Conservation (phyloP, 305 asterid genomes). For the Ajuga reptans region DNA sequence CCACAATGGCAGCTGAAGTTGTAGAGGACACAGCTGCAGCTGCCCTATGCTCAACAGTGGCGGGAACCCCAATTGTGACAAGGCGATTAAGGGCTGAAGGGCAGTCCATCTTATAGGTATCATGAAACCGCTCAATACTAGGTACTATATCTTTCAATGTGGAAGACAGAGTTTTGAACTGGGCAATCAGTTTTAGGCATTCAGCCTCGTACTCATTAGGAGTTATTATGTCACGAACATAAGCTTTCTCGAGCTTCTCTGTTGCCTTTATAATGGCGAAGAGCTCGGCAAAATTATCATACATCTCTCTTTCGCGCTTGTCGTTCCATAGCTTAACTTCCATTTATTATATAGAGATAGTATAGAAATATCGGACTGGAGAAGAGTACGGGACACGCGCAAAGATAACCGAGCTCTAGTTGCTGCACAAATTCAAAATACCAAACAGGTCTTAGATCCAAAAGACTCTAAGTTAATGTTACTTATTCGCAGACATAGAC, state of each 20-base stretch:
- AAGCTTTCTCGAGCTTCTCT: slow-evolving; percentile 85
- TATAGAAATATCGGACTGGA: slow-evolving; percentile 38
- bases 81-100: slow-evolving; percentile 68
- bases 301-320: slow-evolving; percentile 95
- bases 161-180: slow-evolving; percentile 72
- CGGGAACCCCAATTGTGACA: slow-evolving; percentile 70
- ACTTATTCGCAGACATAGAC: background rate
- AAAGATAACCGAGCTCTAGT: slow-evolving; percentile 31
- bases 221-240: slow-evolving; percentile 71
- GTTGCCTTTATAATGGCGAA: slow-evolving; percentile 87
- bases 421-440: slow-evolving; percentile 32
- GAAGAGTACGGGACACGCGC: slow-evolving; percentile 97
- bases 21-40: slow-evolving; percentile 45
- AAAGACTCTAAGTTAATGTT: background rate
- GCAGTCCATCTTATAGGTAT: slow-evolving; percentile 78
- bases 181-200: slow-evolving; percentile 74
- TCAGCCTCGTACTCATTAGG: slow-evolving; percentile 61
- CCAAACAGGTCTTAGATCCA: slow-evolving; percentile 19
- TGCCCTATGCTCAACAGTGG: slow-evolving; percentile 76
- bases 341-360: slow-evolving; percentile 31
- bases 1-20: slow-evolving; percentile 72
- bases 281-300: slow-evolving; percentile 81
- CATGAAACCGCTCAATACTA: slow-evolving; percentile 70
- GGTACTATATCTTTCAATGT: slow-evolving; percentile 70
- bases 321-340: slow-evolving; percentile 97